Evolutionary conservation across 768 basidiomycete species (phyloP), one percentile per base, ranked within the genome.

Genomic region (Tubosaeta brunneosetosa): DNA sequence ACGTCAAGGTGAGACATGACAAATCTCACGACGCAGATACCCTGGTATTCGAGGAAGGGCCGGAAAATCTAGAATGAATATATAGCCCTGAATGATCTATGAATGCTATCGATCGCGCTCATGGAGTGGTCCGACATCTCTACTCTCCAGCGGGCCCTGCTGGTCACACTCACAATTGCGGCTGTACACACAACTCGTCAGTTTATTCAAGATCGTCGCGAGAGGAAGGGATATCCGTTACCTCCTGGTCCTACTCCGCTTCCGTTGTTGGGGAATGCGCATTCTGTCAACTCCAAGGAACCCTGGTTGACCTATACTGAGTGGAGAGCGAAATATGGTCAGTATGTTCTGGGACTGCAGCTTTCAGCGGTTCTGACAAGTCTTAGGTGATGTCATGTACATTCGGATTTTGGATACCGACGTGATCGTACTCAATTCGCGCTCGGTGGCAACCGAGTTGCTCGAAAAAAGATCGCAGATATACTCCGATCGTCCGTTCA

Each of bases 201-300:
- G 3, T 1, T 52, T 6, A 10, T 62, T 26, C 57, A 8, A 16
- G 26, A 25, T 19, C 50, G 37, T 25, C 34, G 48, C 27, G 44
- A 62, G 33, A 42, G 57, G 14, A 49, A 53, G 27, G 55, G 52
- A 3, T 45, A 44, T 34, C 44, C 57, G 45, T 44, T 62, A 1
- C 63, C 63, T 19, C 60, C 63, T 41, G 62, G 63, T 37, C 62
- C 60, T 9, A 57, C 47, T 16, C 44, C 55, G 4, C 41, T 65
- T 3, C 63, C 61, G 12, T 25, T 65, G 14, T 4, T 64, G 17
- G 63, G 60, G 33, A 64, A 47, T 19, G 47, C 11, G 1, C 45
- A 62, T 10, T 58, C 57, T 12, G n/a, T 65, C 6, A 31, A 56
- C 13, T 12, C 14, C 0, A 34, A 47, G 4, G 56, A 57, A 26